Base-by-base conservation (phyloP, 257 asterid genomes). In the Agastache rugosa region DNA sequence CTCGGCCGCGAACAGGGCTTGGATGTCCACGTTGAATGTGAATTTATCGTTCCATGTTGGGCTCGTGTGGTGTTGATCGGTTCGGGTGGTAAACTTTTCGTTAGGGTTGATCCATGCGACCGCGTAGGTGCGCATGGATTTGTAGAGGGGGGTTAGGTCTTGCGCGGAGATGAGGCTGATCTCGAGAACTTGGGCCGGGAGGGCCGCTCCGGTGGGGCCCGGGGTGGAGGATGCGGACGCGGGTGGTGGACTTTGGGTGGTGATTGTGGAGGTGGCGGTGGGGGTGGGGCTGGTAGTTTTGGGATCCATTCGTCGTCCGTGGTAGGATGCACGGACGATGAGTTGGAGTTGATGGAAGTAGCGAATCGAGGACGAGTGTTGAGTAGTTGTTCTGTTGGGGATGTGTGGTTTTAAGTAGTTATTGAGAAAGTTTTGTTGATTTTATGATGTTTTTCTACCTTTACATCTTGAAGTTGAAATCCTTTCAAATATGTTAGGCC, bases 21-120 rank as follows among this genome's bases (percentile, higher is more conserved):
- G 83, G 11, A 71, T 25, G 37, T 89, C 94, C 1, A 91, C 77
- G 1, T 85, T 81, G 73, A 91, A 91, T 0, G 87, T 80, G 39
- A 89, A 82, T 56, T 83, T 90, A 6, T 91, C 97, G 62, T 89
- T 89, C 97, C 97, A 91, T 0, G 88, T 83, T 0, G 96, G 97
- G 54, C 87, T 78, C 1, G 75, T 75, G 59, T 80, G 79, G 56
- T 84, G 77, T 6, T 83, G 85, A 22, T 89, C 91, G 0, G 89
- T 78, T 1, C 85, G 75, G 27, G 96, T 85, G 25, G 86, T 78
- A 11, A 83, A 78, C 47, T 86, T 91, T 0, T 80, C 74, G 67
- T 37, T 67, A 0, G 95, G 90, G 65, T 79, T 73, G 31, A 91
- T 78, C 93, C 95, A 91, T 4, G 85, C 67, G 0, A 85, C 59